A percentile compares a stretch with the other conserved stretches of the same genome.
Evolutionary conservation across 179 eudicot species (phyloP).

Genomic region (Corrigiola litoralis): DNA sequence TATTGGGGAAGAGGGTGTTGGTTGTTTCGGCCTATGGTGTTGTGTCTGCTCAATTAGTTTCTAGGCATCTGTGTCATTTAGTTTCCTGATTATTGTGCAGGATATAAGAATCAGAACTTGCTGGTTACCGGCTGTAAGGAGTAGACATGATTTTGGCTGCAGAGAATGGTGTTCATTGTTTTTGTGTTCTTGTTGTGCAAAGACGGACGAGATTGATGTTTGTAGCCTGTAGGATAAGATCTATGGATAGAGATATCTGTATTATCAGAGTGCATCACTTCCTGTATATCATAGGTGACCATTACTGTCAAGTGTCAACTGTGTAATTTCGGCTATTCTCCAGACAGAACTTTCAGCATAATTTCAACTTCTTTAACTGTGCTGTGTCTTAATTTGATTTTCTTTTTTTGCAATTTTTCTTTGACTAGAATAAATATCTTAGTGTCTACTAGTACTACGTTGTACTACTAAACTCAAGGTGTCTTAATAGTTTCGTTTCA

Average conservation of each 20-base stretch:
- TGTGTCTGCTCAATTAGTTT: background rate
- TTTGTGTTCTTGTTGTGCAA: background rate
- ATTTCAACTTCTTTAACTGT: background rate
- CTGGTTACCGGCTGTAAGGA: too few relatives aligned
- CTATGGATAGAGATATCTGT: background rate
- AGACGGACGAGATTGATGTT: background rate
- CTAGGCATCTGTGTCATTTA: background rate
- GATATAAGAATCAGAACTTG: background rate
- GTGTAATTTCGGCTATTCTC: background rate
- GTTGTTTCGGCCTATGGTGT: background rate
- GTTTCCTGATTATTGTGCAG: conserved; percentile 6
- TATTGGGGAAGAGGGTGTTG: too few relatives aligned
- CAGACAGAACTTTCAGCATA: background rate
- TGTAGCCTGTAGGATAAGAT: background rate
- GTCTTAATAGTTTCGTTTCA: too few relatives aligned
- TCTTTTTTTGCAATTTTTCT: background rate
- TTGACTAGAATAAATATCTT: too few relatives aligned
- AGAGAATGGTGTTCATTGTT: background rate
- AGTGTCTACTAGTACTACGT: too few relatives aligned
- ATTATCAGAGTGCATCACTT: conserved; percentile 4
- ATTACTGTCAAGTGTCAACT: background rate
- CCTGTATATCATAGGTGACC: conserved; percentile 4
- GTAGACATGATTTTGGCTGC: background rate
- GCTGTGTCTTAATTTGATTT: background rate
- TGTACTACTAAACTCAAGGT: too few relatives aligned